Percentiles rank a stretch among this genome's conserved stretches.
Conservation (phyloP, 2,329 filamentous ascomycete species). For the Colletotrichum eleusines region DNA sequence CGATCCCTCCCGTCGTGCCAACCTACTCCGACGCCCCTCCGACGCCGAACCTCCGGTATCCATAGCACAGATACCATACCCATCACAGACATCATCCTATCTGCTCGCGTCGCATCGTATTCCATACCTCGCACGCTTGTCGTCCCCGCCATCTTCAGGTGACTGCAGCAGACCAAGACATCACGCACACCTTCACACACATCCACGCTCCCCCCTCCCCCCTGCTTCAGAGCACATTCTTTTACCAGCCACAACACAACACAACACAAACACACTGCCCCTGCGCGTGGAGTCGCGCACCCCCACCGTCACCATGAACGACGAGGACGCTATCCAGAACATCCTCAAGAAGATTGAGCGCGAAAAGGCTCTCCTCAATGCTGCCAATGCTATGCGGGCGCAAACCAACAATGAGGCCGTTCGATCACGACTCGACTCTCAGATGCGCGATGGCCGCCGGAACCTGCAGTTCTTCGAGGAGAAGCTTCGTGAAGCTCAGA, state of each 20-base stretch:
- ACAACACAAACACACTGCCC: constrained; percentile 31
- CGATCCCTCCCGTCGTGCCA: constrained; percentile 36
- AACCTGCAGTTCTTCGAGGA: constrained; percentile 98
- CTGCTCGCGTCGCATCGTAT: constrained; percentile 5
- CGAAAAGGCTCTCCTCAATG: constrained; percentile 94
- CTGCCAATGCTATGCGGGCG: constrained; percentile 93
- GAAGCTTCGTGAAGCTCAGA: constrained; percentile 87
- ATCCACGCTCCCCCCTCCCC: neutral
- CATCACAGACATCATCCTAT: constrained; percentile 9
- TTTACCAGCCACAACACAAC: constrained; percentile 10
- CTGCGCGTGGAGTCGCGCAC: constrained; percentile 53
- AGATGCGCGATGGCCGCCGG: constrained; percentile 92
- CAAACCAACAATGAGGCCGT: constrained; percentile 95
- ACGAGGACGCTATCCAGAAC: constrained; percentile 76
- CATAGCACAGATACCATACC: constrained; percentile 9
- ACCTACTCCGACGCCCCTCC: constrained; percentile 32
- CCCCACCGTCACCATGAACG: constrained; percentile 66
- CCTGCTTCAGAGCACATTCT: constrained; percentile 5
- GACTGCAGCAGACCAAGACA: constrained; percentile 8
- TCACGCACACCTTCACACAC: neutral
- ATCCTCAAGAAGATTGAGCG: constrained; percentile 98
- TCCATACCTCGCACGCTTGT: constrained; percentile 8
- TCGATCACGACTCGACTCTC: constrained; percentile 88
- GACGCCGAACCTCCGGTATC: constrained; percentile 32
- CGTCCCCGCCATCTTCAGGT: constrained; percentile 1